Evolutionary conservation across 164 flowering plant species (phyloP).

Genomic region (Cinnamomum micranthum): DNA sequence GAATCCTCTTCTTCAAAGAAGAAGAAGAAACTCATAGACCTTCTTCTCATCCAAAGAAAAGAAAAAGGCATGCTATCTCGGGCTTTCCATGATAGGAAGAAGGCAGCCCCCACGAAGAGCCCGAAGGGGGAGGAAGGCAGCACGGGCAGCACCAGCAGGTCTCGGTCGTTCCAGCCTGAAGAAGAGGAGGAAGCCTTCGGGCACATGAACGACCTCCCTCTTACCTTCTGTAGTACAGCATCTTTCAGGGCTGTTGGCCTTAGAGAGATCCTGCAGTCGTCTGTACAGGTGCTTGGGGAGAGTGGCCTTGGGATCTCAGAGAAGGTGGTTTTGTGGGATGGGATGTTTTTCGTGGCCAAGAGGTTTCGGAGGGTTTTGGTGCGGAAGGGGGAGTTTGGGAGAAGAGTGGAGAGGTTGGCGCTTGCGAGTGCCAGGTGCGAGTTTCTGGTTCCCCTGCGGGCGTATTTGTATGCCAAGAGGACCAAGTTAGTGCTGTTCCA

Average conservation of each 20-base stretch:
- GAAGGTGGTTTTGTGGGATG: slow-evolving; percentile 37
- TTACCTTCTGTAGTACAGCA: slow-evolving; percentile 14
- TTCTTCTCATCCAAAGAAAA: neutral
- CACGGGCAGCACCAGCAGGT: slow-evolving; percentile 12
- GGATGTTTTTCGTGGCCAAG: slow-evolving; percentile 31
- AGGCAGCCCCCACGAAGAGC: neutral
- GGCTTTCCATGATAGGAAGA: neutral
- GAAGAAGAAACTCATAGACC: neutral
- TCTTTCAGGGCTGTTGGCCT: neutral
- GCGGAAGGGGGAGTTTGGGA: slow-evolving; percentile 31
- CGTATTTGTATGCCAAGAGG: slow-evolving; percentile 47
- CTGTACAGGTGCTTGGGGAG: slow-evolving; percentile 51
- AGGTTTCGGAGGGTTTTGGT: slow-evolving; percentile 34
- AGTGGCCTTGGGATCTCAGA: slow-evolving; percentile 44
- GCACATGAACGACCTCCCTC: slow-evolving; percentile 27
- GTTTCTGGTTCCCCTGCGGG: slow-evolving; percentile 33
- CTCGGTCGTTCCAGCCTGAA: slow-evolving; percentile 3
- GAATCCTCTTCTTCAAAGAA: neutral
- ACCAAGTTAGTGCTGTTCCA: slow-evolving; percentile 43
- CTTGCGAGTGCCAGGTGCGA: slow-evolving; percentile 22
- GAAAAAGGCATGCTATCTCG: neutral
- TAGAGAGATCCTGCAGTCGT: slow-evolving; percentile 29
- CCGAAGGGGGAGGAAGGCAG: neutral
- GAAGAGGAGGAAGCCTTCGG: slow-evolving; percentile 25
- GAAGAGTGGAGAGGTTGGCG: slow-evolving; percentile 34